phyloP scores from a whole-genome alignment of 2,329 filamentous ascomycete genomes.

The Aureobasidium vineae region DNA sequence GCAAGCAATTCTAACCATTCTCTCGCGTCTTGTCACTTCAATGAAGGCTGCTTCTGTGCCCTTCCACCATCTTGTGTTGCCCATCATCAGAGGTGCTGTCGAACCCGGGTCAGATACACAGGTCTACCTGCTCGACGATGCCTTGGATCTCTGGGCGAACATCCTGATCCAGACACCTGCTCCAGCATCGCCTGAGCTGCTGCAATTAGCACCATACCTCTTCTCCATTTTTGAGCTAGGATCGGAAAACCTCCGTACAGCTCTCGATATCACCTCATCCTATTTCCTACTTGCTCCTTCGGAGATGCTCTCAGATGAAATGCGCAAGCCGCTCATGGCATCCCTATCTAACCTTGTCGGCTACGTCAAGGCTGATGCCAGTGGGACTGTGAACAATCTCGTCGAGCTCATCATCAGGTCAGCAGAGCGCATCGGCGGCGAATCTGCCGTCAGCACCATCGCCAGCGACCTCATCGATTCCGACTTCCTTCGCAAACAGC shows the following conservation, averaged over 20 bases:
- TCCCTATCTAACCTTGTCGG: conserved; percentile 47
- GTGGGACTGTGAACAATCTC: conserved; percentile 48
- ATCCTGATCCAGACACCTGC: conserved; percentile 63
- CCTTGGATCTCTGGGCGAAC: conserved; percentile 81
- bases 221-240: conserved; percentile 51
- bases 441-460: conserved; percentile 51
- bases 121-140: conserved; percentile 85
- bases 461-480: conserved; percentile 58
- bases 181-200: conserved; percentile 44
- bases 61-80: conserved; percentile 77
- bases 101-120: conserved; percentile 70
- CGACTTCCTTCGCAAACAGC: conserved; percentile 56
- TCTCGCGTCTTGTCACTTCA: conserved; percentile 79
- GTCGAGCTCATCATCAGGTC: conserved; percentile 52
- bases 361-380: conserved; percentile 49
- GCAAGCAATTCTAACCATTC: conserved; percentile 82
- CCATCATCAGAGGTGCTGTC: conserved; percentile 76
- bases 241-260: conserved; percentile 49
- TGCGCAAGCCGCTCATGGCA: conserved; percentile 43
- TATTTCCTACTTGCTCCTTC: conserved; percentile 50
- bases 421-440: conserved; percentile 52
- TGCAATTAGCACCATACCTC: conserved; percentile 46
- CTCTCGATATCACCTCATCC: conserved; percentile 51
- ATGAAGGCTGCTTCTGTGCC: conserved; percentile 74
- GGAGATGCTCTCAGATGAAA: conserved; percentile 46